phyloP scores from a whole-genome alignment of 78 protist genomes.

The Dictyostelium capitatum region DNA sequence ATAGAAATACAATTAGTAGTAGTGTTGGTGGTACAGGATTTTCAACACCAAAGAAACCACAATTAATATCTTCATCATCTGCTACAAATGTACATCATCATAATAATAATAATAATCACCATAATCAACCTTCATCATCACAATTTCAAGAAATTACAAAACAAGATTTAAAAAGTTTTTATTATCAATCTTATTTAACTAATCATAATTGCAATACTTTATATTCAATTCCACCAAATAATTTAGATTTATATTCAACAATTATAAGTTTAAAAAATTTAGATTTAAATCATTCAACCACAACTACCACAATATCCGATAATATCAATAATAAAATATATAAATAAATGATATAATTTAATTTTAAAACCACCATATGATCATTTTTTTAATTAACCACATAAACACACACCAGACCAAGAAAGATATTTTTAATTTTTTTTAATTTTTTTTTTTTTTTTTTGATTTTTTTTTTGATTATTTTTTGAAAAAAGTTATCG shows the following conservation, averaged over 20 bases:
- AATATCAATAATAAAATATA: not conserved
- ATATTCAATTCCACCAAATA: constrained; percentile 9
- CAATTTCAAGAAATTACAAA: constrained; percentile 24
- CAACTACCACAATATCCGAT: not conserved
- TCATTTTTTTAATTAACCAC: not conserved
- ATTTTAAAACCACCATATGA: no score
- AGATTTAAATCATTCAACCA: not conserved
- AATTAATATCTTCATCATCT: not conserved
- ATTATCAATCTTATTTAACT: constrained; percentile 48
- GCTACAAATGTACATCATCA: not conserved
- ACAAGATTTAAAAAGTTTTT: constrained; percentile 31
- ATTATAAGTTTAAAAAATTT: no score
- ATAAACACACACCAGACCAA: not conserved
- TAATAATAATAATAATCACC: not conserved
- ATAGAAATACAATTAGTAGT: not conserved
- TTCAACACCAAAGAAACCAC: not conserved
- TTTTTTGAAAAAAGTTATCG: not conserved
- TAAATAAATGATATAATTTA: not conserved
- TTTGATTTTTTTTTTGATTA: not conserved
- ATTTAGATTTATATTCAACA: constrained; percentile 2
- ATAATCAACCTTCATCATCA: not conserved
- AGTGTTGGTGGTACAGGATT: not conserved
- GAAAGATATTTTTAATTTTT: not conserved
- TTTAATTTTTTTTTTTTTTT: not conserved
- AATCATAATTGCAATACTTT: not conserved